Base-by-base conservation (phyloP, 305 asterid species). In the Plantago lanceolata region DNA sequence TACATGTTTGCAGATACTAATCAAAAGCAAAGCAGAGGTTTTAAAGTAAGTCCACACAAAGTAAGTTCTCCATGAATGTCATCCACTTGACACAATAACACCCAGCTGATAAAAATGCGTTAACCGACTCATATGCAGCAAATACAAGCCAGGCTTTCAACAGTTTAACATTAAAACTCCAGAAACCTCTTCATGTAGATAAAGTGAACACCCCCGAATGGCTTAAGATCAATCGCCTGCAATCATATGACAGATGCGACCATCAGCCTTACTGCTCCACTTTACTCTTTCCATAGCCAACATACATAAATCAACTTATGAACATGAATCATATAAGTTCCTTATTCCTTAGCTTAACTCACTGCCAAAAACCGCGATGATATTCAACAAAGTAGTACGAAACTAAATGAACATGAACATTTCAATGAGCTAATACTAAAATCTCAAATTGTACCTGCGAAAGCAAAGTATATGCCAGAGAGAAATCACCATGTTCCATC, bases 141-240 rank as follows among this genome's bases (percentile, higher is more conserved):
- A 54, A 5, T 20, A 28, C 6, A 48, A 31, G 16, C 24, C 3
- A 48, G 19, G 16, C 24, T 3, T 58, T 58, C 48, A 47, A 13
- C 51, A 24, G 49, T 57, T 17, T n/a, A n/a, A 1, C 61, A 29
- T 45, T 47, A 45, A 59, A 67, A 63, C 55, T 62, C 35, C 53
- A 71, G 78, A 72, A 66, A 90, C 97, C 96, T 91, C 74, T 77
- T 74, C 82, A 76, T 89, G 79, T 83, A 80, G 47, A 79, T 70
- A 19, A 78, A 63, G 73, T 91, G 96, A 64, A 79, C 61, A 24
- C 95, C 95, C 64, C 93, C 95, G 76, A 86, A 82, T 20, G 96
- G 93, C 59, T 78, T 78, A 64, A 86, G 84, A 73, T 78, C 89
- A 28, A 91, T 67, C 56, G 90, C 98, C 98, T 91, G 90, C 80